Conservation (phyloP, 331 rosid genomes). For the Acacia pycnantha region DNA sequence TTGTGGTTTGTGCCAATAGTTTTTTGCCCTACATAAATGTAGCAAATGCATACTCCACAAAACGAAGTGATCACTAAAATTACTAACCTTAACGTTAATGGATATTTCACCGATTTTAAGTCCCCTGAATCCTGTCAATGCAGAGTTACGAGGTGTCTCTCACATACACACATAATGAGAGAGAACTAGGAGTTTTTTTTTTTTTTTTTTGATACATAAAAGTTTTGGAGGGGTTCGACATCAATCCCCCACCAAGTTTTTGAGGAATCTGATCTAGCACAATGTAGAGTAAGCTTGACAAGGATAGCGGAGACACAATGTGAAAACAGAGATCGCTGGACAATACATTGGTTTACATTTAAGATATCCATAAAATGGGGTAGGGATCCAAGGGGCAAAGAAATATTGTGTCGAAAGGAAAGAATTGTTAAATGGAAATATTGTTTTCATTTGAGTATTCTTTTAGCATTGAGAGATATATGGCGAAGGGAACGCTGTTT, state of each 20-base stretch:
- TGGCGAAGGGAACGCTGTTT: too few species aligned
- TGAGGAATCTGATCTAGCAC: neutral
- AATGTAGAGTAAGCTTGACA: neutral
- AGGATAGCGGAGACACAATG: neutral
- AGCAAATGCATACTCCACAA: conserved; percentile 51
- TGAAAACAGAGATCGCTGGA: neutral
- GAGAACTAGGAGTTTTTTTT: neutral
- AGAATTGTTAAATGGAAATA: too few species aligned
- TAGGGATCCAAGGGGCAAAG: conserved; percentile 6
- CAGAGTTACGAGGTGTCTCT: conserved; percentile 9
- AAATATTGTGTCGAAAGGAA: conserved; percentile 8
- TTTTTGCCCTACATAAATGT: conserved; percentile 42
- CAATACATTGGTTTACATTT: conserved; percentile 65
- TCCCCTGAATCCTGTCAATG: conserved; percentile 49
- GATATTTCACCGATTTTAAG: conserved; percentile 44
- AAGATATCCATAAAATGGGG: conserved; percentile 41
- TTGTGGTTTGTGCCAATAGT: conserved; percentile 1
- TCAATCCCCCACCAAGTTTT: too few species aligned
- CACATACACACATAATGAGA: neutral
- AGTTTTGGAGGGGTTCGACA: too few species aligned
- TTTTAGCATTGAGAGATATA: neutral
- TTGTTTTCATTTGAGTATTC: neutral
- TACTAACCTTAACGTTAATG: conserved; percentile 49
- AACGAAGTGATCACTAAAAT: conserved; percentile 36
- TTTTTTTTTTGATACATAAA: too few species aligned